phyloP scores from a whole-genome alignment of 148 eudicot genomes.

The Mesembryanthemum crystallinum region DNA sequence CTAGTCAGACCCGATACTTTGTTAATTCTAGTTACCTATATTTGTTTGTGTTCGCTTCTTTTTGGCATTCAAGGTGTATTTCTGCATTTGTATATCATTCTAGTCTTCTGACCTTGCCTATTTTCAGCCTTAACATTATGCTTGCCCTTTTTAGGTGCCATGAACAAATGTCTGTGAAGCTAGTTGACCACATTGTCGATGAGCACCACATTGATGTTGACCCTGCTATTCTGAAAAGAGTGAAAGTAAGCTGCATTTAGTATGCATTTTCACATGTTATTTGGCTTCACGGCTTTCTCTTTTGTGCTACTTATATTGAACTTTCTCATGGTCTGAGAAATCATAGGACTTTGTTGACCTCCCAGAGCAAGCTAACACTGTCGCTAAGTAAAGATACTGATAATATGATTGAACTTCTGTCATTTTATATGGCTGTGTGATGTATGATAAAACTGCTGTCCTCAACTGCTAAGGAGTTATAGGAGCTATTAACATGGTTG shows the following conservation, averaged over 20 bases:
- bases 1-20: background rate
- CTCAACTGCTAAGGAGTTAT: no score
- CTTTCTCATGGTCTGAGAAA: constrained; percentile 5
- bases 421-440: no score
- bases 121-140: background rate
- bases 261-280: background rate
- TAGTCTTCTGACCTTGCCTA: background rate
- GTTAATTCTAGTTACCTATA: background rate
- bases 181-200: constrained; percentile 85
- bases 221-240: constrained; percentile 49
- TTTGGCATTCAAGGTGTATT: background rate
- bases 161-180: constrained; percentile 77
- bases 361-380: background rate
- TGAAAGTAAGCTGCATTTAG: constrained; percentile 45
- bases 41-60: background rate
- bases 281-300: background rate
- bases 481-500: no score
- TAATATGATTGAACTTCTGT: no score
- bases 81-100: background rate
- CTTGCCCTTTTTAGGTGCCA: constrained; percentile 59
- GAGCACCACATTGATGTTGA: constrained; percentile 73
- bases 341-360: background rate
- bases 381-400: background rate
- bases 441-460: no score
- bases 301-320: background rate